These are phyloP conservation scores for Candida multigemmis DNA, from an alignment of 805 yeast species.

Conservation along the genomic window DNA sequence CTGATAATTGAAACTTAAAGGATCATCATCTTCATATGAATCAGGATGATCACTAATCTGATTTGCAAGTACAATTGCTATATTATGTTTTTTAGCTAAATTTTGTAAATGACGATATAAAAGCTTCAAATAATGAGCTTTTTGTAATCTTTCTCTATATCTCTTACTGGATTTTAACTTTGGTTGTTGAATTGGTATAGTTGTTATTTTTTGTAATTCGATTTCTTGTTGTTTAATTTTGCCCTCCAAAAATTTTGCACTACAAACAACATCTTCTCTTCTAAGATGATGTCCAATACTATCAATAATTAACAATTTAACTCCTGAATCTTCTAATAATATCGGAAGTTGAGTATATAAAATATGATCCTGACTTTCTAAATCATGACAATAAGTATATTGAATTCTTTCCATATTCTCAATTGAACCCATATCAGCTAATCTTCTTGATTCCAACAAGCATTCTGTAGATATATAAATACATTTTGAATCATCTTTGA, in stretches of 20 bases:
- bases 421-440: conserved; percentile 22
- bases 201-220: conserved; percentile 7
- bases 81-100: conserved; percentile 35
- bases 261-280: conserved; percentile 37
- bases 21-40: conserved; percentile 10
- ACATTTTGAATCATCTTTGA: conserved; percentile 12
- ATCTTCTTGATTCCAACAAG: conserved; percentile 55
- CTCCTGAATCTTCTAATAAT: conserved; percentile 19
- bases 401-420: conserved; percentile 30
- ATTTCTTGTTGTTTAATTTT: conserved; percentile 10
- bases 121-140: conserved; percentile 32
- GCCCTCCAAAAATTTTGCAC: conserved; percentile 22
- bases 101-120: conserved; percentile 39
- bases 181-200: conserved; percentile 10
- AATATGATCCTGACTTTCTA: conserved; percentile 69
- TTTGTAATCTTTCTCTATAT: conserved; percentile 24
- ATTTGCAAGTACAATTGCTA: conserved; percentile 67
- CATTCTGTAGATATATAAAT: conserved; percentile 79
- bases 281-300: conserved; percentile 78
- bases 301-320: conserved; percentile 55
- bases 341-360: conserved; percentile 61
- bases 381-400: conserved; percentile 53
- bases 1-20: conserved; percentile 51
- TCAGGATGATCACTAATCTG: conserved; percentile 66
- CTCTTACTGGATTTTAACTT: conserved; percentile 11